Percentiles rank a stretch among this genome's conserved stretches.
Conservation (phyloP, 2,329 filamentous ascomycete species). For the Monilinia fructicola region DNA sequence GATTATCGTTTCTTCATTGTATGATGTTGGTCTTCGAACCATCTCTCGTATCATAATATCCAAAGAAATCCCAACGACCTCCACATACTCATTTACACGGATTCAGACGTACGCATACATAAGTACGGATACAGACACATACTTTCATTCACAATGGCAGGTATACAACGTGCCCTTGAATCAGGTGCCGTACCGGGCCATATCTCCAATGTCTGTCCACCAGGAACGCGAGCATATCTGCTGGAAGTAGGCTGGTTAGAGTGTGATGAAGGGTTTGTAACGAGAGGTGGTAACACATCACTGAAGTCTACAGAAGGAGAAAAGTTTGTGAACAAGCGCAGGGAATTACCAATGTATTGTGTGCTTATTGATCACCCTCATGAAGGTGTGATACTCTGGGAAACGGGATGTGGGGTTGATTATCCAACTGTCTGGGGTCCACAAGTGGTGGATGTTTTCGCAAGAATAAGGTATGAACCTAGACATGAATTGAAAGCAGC, state of each 20-base stretch:
- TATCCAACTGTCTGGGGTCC: slow-evolving; percentile 40
- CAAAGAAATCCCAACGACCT: neutral
- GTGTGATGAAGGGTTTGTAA: slow-evolving; percentile 48
- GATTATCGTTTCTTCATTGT: neutral
- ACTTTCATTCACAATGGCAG: slow-evolving; percentile 29
- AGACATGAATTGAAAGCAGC: slow-evolving; percentile 36
- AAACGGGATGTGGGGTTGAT: slow-evolving; percentile 35
- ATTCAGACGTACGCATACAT: neutral
- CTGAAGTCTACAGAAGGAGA: slow-evolving; percentile 31
- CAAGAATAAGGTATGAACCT: slow-evolving; percentile 37
- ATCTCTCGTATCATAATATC: neutral
- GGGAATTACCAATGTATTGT: slow-evolving; percentile 35
- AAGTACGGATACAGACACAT: neutral
- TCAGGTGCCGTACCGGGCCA: slow-evolving; percentile 32
- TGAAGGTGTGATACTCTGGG: slow-evolving; percentile 36
- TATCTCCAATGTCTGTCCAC: slow-evolving; percentile 42
- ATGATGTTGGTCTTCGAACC: neutral
- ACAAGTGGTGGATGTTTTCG: slow-evolving; percentile 44
- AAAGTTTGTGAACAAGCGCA: slow-evolving; percentile 33
- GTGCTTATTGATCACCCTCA: slow-evolving; percentile 36
- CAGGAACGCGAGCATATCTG: slow-evolving; percentile 50
- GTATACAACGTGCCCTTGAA: slow-evolving; percentile 33
- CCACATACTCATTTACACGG: too few species aligned
- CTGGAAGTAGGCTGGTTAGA: slow-evolving; percentile 48
- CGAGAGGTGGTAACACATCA: slow-evolving; percentile 33